These are phyloP conservation scores for Penicillium chermesinum DNA, from an alignment of 495 filamentous ascomycete species.

Conservation along the genomic window DNA sequence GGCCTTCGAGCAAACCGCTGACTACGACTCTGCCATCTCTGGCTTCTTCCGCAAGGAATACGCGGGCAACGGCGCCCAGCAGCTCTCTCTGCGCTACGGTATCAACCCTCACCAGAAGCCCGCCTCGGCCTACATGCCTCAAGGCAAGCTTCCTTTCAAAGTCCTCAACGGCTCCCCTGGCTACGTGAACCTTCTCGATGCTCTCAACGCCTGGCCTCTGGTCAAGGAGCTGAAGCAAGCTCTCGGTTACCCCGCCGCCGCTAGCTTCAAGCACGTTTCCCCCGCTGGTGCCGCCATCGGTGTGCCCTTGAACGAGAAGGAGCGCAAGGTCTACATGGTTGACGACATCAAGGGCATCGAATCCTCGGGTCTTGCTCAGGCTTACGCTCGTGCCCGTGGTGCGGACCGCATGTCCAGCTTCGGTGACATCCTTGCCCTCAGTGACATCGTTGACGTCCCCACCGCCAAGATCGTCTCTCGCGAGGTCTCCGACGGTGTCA, in stretches of 20 bases:
- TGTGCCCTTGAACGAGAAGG: conserved; percentile 72
- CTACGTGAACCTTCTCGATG: conserved; percentile 95
- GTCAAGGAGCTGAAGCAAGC: conserved; percentile 94
- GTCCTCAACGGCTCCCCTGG: conserved; percentile 89
- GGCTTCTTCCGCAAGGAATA: conserved; percentile 98
- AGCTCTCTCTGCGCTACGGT: conserved; percentile 85
- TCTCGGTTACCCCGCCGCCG: conserved; percentile 82
- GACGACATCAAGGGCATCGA: conserved; percentile 88
- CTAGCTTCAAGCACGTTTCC: conserved; percentile 98
- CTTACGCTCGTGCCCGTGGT: conserved; percentile 90
- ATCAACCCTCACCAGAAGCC: conserved; percentile 98
- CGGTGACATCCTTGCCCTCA: conserved; percentile 92
- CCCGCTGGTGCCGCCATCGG: conserved; percentile 95
- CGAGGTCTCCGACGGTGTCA: conserved; percentile 95
- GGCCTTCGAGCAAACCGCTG: conserved; percentile 97
- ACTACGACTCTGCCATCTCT: conserved; percentile 90
- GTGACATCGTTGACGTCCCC: conserved; percentile 78
- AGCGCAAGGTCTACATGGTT: conserved; percentile 97
- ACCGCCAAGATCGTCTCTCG: conserved; percentile 96
- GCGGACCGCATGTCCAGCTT: conserved; percentile 97
- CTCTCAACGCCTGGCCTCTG: conserved; percentile 91
- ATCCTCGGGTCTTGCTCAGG: conserved; percentile 79
- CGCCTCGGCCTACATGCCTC: conserved; percentile 71
- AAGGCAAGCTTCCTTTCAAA: conserved; percentile 84
- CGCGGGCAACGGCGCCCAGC: conserved; percentile 74